A percentile compares a stretch with the other conserved stretches of the same genome.
Evolutionary conservation across 805 yeast species (phyloP).

Genomic region (Clavispora fructus): DNA sequence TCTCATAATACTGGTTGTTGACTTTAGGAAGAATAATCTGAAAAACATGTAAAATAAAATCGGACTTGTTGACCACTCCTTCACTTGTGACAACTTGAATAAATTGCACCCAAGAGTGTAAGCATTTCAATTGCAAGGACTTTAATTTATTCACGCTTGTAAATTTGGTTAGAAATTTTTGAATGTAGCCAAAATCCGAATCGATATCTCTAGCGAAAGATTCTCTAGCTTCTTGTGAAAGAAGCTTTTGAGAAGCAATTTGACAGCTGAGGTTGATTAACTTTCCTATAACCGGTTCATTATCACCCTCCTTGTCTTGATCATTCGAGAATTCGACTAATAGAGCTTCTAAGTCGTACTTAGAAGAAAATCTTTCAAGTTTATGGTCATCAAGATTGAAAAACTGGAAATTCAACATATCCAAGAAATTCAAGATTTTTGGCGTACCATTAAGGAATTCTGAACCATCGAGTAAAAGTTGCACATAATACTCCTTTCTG

Average conservation of each 20-base stretch:
- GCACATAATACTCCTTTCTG: slow-evolving; percentile 47
- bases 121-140: slow-evolving; percentile 50
- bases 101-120: slow-evolving; percentile 81
- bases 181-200: slow-evolving; percentile 22
- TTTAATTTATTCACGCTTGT: slow-evolving; percentile 45
- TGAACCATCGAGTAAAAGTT: slow-evolving; percentile 45
- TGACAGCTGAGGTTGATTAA: slow-evolving; percentile 19
- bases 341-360: slow-evolving; percentile 29
- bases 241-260: slow-evolving; percentile 10
- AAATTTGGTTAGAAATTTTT: slow-evolving; percentile 39
- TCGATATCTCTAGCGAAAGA: slow-evolving; percentile 23
- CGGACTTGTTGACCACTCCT: slow-evolving; percentile 32
- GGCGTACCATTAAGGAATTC: slow-evolving; percentile 57
- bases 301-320: slow-evolving; percentile 2
- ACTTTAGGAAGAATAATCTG: slow-evolving; percentile 73
- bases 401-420: slow-evolving; percentile 53
- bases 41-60: slow-evolving; percentile 70
- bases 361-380: slow-evolving; percentile 20
- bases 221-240: slow-evolving; percentile 16
- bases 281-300: slow-evolving; percentile 17
- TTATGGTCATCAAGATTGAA: slow-evolving; percentile 39
- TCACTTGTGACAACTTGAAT: slow-evolving; percentile 70
- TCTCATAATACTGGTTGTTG: slow-evolving; percentile 59
- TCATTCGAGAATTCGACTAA: slow-evolving; percentile 30
- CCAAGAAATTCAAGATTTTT: slow-evolving; percentile 63